These are phyloP conservation scores for Microbotryomycetes sp. DNA, from an alignment of 1,284 basidiomycete species.

Conservation along the genomic window DNA sequence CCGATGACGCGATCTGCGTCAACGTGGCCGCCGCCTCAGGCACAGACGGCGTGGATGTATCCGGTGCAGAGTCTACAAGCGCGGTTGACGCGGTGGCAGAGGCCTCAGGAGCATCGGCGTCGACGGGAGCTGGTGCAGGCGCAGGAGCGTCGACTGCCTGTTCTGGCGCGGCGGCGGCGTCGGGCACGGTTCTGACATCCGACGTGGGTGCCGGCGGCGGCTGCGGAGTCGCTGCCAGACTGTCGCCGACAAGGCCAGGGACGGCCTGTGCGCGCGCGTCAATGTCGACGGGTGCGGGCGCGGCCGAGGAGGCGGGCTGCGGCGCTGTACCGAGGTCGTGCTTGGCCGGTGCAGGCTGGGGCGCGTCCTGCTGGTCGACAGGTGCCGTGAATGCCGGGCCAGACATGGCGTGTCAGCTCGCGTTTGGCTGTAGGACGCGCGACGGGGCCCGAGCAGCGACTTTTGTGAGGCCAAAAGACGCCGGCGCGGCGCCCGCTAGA, in stretches of 20 bases:
- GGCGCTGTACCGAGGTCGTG: background rate
- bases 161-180: background rate
- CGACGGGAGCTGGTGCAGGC: background rate
- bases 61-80: no score
- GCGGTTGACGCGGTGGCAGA: background rate
- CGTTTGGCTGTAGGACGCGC: background rate
- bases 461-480: constrained; percentile 1
- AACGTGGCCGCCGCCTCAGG: background rate
- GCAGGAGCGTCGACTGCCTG: background rate
- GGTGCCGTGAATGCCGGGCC: background rate
- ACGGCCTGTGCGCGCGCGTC: no score
- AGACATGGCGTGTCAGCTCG: background rate
- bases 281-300: background rate
- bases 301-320: background rate
- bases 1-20: background rate
- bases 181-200: background rate
- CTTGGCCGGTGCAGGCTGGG: background rate
- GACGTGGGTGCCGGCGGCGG: background rate
- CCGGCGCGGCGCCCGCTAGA: background rate
- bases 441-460: background rate
- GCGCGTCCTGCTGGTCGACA: background rate
- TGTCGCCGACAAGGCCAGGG: no score
- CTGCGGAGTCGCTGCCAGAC: background rate
- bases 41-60: background rate
- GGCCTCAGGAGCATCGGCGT: background rate